These are phyloP conservation scores for Funneliformis geosporum DNA, from an alignment of 192 early-diverging fungal species.

Conservation along the genomic window DNA sequence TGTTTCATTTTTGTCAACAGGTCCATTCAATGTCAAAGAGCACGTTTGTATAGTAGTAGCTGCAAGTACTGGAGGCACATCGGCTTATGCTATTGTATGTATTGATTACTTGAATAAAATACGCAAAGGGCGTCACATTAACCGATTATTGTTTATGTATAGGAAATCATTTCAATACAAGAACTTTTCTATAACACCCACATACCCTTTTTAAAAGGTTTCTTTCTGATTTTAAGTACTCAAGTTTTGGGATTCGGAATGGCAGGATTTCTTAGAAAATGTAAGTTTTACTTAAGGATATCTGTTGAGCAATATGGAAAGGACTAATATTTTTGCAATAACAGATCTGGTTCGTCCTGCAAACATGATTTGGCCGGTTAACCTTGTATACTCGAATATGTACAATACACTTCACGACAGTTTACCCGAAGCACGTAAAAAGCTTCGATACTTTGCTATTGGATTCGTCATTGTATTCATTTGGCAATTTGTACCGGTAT, in stretches of 20 bases:
- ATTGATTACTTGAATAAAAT: not conserved
- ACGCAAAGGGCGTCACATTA: not conserved
- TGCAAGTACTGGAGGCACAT: conserved; percentile 49
- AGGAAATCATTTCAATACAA: conserved; percentile 58
- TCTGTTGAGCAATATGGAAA: too few relatives aligned
- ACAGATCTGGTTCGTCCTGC: conserved; percentile 11
- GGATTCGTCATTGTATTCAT: conserved; percentile 45
- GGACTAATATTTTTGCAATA: not conserved
- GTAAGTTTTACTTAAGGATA: not conserved
- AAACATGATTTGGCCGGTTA: conserved; percentile 68
- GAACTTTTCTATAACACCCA: conserved; percentile 57
- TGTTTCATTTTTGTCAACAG: not conserved
- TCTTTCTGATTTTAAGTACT: conserved; percentile 57
- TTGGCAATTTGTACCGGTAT: conserved; percentile 55
- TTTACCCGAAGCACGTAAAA: not conserved
- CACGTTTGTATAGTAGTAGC: conserved; percentile 62
- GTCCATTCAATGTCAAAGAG: conserved; percentile 68
- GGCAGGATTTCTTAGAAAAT: conserved; percentile 61
- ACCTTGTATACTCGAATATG: conserved; percentile 57
- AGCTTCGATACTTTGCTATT: conserved; percentile 45
- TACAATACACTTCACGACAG: conserved; percentile 50
- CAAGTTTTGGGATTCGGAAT: conserved; percentile 68
- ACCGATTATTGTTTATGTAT: too few relatives aligned
- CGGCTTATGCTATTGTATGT: conserved; percentile 56
- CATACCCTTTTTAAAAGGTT: conserved; percentile 53